These are phyloP conservation scores for Yarrowia sp. DNA, from an alignment of 805 yeast genomes.

Conservation along the genomic window DNA sequence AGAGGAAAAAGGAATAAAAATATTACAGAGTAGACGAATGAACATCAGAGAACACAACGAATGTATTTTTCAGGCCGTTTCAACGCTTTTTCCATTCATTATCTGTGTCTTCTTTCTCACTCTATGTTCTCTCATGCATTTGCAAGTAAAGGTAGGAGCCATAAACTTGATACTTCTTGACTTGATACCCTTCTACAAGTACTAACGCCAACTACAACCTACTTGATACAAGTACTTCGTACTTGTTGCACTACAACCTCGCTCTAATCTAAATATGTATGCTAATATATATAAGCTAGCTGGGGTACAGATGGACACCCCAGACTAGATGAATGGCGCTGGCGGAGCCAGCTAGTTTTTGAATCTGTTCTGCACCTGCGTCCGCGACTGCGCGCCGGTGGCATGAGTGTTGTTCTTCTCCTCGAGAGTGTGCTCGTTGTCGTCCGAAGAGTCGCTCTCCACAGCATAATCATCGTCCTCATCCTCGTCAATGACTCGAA, in stretches of 20 bases:
- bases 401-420: constrained; percentile 13
- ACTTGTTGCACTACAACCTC: too few species aligned
- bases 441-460: constrained; percentile 12
- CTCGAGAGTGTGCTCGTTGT: constrained; percentile 22
- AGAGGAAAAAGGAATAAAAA: too few species aligned
- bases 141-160: constrained; percentile 18
- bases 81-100: too few species aligned
- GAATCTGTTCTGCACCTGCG: constrained; percentile 5
- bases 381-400: background rate
- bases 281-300: constrained; percentile 36
- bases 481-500: constrained; percentile 31
- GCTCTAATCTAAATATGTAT: constrained; percentile 11
- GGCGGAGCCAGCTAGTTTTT: constrained; percentile 5
- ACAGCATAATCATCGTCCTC: constrained; percentile 23
- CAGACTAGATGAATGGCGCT: constrained; percentile 21
- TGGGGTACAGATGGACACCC: constrained; percentile 5
- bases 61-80: too few species aligned
- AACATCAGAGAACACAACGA: too few species aligned
- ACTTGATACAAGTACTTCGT: too few species aligned
- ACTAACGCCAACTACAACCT: too few species aligned
- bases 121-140: too few species aligned
- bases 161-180: background rate
- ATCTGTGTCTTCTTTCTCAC: too few species aligned
- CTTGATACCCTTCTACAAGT: too few species aligned
- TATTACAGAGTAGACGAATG: too few species aligned